Base-by-base conservation (phyloP, 2,329 filamentous ascomycete genomes). In the Coniochaeta sp. region DNA sequence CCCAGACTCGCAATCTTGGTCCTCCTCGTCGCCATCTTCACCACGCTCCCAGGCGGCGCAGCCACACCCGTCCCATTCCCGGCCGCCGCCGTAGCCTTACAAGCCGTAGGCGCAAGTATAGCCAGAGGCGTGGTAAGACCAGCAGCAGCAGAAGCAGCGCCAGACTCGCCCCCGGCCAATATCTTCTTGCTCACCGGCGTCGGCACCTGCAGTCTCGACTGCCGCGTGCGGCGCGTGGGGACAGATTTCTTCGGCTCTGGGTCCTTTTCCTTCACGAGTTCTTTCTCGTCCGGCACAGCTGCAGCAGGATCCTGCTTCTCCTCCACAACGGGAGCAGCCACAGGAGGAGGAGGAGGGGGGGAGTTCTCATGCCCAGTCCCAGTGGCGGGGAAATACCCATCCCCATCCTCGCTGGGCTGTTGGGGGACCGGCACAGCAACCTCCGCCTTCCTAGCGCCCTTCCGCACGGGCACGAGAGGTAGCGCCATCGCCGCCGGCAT, bases 1-100 rank as follows among this genome's bases (percentile, higher is more conserved):
- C 59, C 60, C 52, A 61, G 27, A 48, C 55, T 59, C n/a, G 38
- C 54, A 50, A 62, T 54, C 50, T 55, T 51, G 14, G 56, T 54
- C 49, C 58, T 52, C 22, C 56, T 53, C 31, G 59, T 58, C 6
- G 56, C 54, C 56, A 56, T 57, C 2, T 47, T 54, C 9, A 49
- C 30, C 18, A 26, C 33, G 1, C 42, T 22, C 26, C 52, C 6
- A 18, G 33, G 24, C 24, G 22, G 13, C 14, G 42, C 18, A 30
- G 32, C 38, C 6, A 24, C 38, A 26, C 48, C 46, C 1, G 52
- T n/a, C n/a, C n/a, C n/a, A n/a, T n/a, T n/a, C 20, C 18, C 13
- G 4, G 46, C 33, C 6, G 51, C 2, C 14, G 55, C 24, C 13
- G n/a, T n/a, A n/a, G n/a, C n/a, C n/a, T n/a, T n/a, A n/a, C n/a